These are phyloP conservation scores for Claviceps humidiphila DNA, from an alignment of 2,329 filamentous ascomycete genomes.

Conservation along the genomic window DNA sequence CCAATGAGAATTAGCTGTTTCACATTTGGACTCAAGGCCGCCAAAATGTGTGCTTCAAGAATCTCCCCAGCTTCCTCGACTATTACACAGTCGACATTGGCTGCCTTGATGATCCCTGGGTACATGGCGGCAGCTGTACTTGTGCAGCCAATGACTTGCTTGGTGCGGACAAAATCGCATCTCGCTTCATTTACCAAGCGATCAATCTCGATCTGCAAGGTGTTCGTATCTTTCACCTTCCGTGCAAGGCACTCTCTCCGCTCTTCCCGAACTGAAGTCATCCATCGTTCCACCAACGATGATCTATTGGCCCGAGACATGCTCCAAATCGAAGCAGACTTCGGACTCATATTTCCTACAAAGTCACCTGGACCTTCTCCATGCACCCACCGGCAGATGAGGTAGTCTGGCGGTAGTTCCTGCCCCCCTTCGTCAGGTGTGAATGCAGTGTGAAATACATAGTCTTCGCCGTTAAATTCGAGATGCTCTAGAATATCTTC, in stretches of 20 bases:
- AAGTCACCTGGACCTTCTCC: not conserved
- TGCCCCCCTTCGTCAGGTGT: not conserved
- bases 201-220: conserved; percentile 16
- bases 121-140: conserved; percentile 58
- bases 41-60: conserved; percentile 49
- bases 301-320: not conserved
- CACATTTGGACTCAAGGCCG: conserved; percentile 39
- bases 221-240: not conserved
- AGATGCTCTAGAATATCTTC: not conserved
- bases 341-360: too few relatives aligned
- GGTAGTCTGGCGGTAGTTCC: not conserved
- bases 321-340: not conserved
- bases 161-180: conserved; percentile 31
- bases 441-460: not conserved
- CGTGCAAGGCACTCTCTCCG: not conserved
- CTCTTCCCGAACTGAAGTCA: not conserved
- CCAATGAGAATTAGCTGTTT: conserved; percentile 59
- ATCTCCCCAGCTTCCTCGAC: conserved; percentile 67
- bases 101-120: conserved; percentile 36
- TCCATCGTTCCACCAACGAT: not conserved
- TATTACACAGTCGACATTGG: conserved; percentile 45
- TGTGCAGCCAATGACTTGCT: conserved; percentile 55
- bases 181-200: conserved; percentile 30
- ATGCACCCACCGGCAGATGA: not conserved
- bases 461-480: not conserved